Percentiles rank a stretch among this genome's conserved stretches.
Evolutionary conservation across 805 yeast species (phyloP).

Genomic region (Zygoascus bituminiphila): DNA sequence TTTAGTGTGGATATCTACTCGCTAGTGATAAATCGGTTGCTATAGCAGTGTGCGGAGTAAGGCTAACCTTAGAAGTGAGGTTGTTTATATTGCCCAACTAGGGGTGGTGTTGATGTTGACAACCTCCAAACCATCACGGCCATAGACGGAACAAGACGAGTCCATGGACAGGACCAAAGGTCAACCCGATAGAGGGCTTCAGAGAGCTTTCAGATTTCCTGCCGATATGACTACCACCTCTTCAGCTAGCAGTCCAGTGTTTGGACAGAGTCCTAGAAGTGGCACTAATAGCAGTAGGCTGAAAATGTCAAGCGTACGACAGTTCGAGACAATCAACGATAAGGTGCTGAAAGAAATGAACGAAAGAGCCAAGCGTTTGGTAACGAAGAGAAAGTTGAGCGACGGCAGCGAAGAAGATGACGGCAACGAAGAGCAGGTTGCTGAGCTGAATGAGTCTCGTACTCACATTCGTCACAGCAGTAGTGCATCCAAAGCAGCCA

Average conservation of each 20-base stretch:
- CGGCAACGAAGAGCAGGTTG: neutral
- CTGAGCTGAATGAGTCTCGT: too few relatives aligned
- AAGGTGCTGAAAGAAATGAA: constrained; percentile 29
- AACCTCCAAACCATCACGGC: too few relatives aligned
- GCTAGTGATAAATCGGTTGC: too few relatives aligned
- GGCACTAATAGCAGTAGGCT: neutral
- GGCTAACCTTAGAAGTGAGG: too few relatives aligned
- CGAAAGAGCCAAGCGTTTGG: constrained; percentile 22
- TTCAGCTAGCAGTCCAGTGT: too few relatives aligned
- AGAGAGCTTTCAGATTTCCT: too few relatives aligned
- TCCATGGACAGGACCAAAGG: neutral
- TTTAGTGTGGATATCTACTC: too few relatives aligned
- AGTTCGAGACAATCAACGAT: constrained; percentile 29
- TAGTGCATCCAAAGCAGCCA: neutral
- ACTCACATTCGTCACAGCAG: constrained; percentile 1
- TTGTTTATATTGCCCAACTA: neutral
- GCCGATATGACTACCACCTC: too few relatives aligned
- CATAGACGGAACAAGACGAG: too few relatives aligned
- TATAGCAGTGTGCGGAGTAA: too few relatives aligned
- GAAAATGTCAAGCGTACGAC: constrained; percentile 10
- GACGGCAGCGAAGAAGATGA: neutral
- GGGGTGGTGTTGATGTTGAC: neutral
- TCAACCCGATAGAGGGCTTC: too few relatives aligned
- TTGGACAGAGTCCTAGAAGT: neutral
- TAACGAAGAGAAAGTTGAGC: neutral